Evolutionary conservation across 176 grass and related monocot species (phyloP).

Genomic region (Thalia dealbata): DNA sequence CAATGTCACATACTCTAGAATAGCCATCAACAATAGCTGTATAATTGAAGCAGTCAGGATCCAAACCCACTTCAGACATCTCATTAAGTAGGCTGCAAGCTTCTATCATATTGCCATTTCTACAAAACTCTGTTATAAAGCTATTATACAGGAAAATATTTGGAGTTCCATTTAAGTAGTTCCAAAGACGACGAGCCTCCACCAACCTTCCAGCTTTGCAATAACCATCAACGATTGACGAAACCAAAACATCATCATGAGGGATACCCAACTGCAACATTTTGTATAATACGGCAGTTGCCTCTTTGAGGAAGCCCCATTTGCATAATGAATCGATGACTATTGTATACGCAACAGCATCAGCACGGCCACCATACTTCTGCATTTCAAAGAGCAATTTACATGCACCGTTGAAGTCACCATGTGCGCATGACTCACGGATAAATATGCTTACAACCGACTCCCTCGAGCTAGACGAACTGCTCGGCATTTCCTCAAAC

Average conservation of each 20-base stretch:
- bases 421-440: background rate
- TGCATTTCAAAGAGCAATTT: slow-evolving; percentile 15
- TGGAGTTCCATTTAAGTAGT: background rate
- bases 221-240: slow-evolving; percentile 14
- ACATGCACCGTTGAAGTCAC: background rate
- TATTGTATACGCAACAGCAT: slow-evolving; percentile 17
- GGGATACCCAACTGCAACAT: slow-evolving; percentile 12
- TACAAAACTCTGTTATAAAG: slow-evolving; percentile 18
- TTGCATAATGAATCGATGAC: slow-evolving; percentile 17
- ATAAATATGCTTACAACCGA: slow-evolving; percentile 8
- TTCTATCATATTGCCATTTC: slow-evolving; percentile 15
- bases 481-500: slow-evolving; percentile 9
- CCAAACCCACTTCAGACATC: slow-evolving; percentile 15
- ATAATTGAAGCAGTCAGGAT: slow-evolving; percentile 21
- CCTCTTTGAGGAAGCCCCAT: slow-evolving; percentile 11
- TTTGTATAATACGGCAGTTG: slow-evolving; percentile 16
- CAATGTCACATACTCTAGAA: slow-evolving; percentile 10
- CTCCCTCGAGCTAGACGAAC: background rate
- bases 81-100: slow-evolving; percentile 9
- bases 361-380: background rate
- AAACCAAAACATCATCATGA: slow-evolving; percentile 15
- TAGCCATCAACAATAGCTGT: slow-evolving; percentile 18
- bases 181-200: slow-evolving; percentile 11
- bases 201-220: slow-evolving; percentile 20
- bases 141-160: slow-evolving; percentile 24